These are phyloP conservation scores for Fallopia convolvulus DNA, from an alignment of 148 eudicot genomes.

Conservation along the genomic window DNA sequence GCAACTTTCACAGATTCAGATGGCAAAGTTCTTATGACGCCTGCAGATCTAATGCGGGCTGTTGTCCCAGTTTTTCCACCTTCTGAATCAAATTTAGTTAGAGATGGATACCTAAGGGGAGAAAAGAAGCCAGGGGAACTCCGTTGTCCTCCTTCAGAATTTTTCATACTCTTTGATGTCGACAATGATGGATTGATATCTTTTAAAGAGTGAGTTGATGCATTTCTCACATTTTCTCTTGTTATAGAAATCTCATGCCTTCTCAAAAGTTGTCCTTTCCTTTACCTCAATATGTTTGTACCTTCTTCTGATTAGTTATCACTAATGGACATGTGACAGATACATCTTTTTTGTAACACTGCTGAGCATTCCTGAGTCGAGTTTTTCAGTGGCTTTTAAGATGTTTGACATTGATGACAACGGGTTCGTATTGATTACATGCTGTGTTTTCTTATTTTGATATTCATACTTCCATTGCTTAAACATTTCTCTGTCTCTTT, in stretches of 20 bases:
- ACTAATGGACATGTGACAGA: slow-evolving; percentile 27
- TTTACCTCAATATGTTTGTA: neutral
- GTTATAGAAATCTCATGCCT: neutral
- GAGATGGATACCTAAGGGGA: slow-evolving; percentile 51
- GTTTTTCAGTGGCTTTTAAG: slow-evolving; percentile 61
- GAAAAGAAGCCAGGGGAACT: slow-evolving; percentile 54
- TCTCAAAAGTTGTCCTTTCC: neutral
- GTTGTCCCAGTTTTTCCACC: slow-evolving; percentile 70
- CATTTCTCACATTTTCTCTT: neutral
- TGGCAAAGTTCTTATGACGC: slow-evolving; percentile 54
- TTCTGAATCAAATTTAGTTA: slow-evolving; percentile 50
- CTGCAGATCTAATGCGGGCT: slow-evolving; percentile 69
- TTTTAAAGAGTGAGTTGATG: slow-evolving; percentile 53
- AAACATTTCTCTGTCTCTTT: neutral
- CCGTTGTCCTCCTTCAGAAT: slow-evolving; percentile 43
- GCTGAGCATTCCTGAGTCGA: slow-evolving; percentile 66
- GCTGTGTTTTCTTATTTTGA: slow-evolving; percentile 5
- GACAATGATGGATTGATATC: slow-evolving; percentile 61
- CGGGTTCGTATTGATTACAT: slow-evolving; percentile 32
- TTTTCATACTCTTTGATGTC: slow-evolving; percentile 57
- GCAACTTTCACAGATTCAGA: slow-evolving; percentile 34
- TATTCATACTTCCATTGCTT: neutral
- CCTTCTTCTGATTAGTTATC: neutral
- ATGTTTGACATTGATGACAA: slow-evolving; percentile 55
- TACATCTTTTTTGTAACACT: slow-evolving; percentile 65